Percentiles rank a stretch among this genome's conserved stretches.
Evolutionary conservation across 345 rosid species (phyloP).

Genomic region (Hirschfeldia incana): DNA sequence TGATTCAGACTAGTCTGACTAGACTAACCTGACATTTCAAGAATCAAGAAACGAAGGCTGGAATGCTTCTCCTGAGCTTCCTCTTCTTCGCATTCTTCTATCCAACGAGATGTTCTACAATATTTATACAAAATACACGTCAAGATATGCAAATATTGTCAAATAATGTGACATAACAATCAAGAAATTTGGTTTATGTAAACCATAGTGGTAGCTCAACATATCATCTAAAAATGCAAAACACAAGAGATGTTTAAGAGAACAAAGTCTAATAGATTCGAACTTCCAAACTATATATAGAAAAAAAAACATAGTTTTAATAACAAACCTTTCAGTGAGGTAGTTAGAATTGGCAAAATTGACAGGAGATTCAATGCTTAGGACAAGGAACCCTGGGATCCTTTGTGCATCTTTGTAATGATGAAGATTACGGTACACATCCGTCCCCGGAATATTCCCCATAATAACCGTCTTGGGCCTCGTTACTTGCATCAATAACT

Average conservation of each 20-base stretch:
- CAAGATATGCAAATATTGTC: no score
- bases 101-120: constrained; percentile 74
- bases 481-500: constrained; percentile 76
- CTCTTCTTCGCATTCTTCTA: constrained; percentile 70
- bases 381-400: constrained; percentile 74
- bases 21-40: constrained; percentile 75
- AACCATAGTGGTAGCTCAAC: no score
- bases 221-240: no score
- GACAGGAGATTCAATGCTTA: constrained; percentile 80
- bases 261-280: no score
- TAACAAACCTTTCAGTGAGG: constrained; percentile 75
- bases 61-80: constrained; percentile 55
- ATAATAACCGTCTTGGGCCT: constrained; percentile 79
- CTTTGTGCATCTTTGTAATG: constrained; percentile 76
- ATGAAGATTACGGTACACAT: constrained; percentile 60
- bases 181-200: no score
- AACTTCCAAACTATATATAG: no score
- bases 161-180: no score
- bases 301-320: neutral
- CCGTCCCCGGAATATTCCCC: constrained; percentile 82
- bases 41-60: constrained; percentile 54
- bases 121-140: no score
- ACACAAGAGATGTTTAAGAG: no score
- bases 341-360: constrained; percentile 85
- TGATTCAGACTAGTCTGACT: constrained; percentile 51